A percentile compares a stretch with the other conserved stretches of the same genome.
phyloP scores from a whole-genome alignment of 495 filamentous ascomycete species.

The Pyrenopolyporus hunteri region DNA sequence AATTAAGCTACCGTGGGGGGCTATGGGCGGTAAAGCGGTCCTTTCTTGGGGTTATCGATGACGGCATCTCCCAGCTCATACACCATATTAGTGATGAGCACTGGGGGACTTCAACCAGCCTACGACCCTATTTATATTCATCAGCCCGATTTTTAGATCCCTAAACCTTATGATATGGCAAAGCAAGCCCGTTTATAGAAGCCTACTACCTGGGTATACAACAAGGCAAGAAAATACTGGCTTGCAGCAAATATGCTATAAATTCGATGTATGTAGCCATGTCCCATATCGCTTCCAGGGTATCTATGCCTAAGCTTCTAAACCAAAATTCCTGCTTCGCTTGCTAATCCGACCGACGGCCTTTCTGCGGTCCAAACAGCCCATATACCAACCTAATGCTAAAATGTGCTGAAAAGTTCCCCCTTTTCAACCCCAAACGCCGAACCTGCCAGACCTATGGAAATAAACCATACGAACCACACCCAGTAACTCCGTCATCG shows the following conservation, averaged over 20 bases:
- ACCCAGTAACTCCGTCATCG: neutral
- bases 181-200: neutral
- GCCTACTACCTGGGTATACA: neutral
- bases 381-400: constrained; percentile 12
- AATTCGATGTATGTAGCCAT: constrained; percentile 19
- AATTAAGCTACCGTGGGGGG: neutral
- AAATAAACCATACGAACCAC: neutral
- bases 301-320: constrained; percentile 35
- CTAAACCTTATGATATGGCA: too few species aligned
- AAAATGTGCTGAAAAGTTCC: constrained; percentile 8
- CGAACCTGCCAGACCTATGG: neutral
- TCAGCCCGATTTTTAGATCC: too few species aligned
- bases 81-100: too few species aligned
- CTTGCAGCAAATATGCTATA: constrained; percentile 1
- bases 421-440: constrained; percentile 15
- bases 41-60: too few species aligned
- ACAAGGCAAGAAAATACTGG: neutral
- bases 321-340: constrained; percentile 13
- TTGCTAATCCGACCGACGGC: constrained; percentile 11
- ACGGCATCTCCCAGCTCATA: too few species aligned
- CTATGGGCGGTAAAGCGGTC: too few species aligned
- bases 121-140: too few species aligned
- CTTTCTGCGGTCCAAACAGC: neutral
- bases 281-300: constrained; percentile 32
- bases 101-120: too few species aligned